These are phyloP conservation scores for Blastocystis sp. DNA, from an alignment of 352 stramenopile species.

Conservation along the genomic window DNA sequence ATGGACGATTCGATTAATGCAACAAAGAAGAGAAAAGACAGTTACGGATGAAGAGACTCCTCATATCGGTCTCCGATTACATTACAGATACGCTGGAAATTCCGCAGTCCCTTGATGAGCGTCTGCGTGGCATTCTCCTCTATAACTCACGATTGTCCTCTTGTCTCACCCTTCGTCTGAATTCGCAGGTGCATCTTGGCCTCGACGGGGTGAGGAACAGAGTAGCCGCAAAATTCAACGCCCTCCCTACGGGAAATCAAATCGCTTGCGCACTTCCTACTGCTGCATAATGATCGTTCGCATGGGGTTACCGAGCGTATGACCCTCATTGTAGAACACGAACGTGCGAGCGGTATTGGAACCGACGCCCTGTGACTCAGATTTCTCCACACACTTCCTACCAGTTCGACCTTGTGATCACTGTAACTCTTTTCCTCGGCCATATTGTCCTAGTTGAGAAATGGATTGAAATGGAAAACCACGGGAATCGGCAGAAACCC, in stretches of 20 bases:
- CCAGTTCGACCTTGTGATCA: constrained; percentile 51
- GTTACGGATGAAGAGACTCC: constrained; percentile 9
- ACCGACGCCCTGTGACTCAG: constrained; percentile 34
- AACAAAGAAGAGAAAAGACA: background rate
- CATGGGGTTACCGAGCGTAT: constrained; percentile 46
- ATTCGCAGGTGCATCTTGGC: constrained; percentile 56
- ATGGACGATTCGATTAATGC: too few species aligned
- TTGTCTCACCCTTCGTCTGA: constrained; percentile 45
- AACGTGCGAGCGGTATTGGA: constrained; percentile 20
- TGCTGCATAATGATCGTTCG: constrained; percentile 57
- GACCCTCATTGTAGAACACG: constrained; percentile 58
- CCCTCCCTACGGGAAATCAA: background rate
- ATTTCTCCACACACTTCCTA: background rate
- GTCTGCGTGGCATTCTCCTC: constrained; percentile 33
- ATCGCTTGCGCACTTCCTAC: background rate
- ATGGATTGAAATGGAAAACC: background rate
- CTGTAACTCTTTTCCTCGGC: constrained; percentile 44
- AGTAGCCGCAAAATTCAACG: constrained; percentile 56
- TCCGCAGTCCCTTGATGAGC: constrained; percentile 26
- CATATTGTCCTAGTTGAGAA: too few species aligned
- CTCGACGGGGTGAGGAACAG: constrained; percentile 55
- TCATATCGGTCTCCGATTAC: constrained; percentile 52
- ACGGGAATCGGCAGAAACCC: background rate
- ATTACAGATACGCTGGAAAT: constrained; percentile 42
- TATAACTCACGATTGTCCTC: constrained; percentile 24